A percentile compares a stretch with the other conserved stretches of the same genome.
phyloP scores from a whole-genome alignment of 2,329 filamentous ascomycete genomes.

The Verticillium zaregamsianum region DNA sequence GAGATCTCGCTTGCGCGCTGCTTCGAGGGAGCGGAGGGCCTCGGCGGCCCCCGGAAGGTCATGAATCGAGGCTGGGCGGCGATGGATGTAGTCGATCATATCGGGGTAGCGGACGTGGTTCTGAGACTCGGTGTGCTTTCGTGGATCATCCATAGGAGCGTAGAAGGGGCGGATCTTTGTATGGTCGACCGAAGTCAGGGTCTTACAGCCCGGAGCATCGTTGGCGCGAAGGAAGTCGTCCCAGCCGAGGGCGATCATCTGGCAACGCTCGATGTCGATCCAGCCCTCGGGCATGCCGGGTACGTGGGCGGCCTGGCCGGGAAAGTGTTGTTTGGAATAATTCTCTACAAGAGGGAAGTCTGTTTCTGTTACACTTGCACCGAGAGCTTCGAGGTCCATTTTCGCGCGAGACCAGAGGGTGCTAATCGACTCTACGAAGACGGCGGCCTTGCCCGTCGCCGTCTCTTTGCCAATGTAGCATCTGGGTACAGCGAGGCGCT shows the following conservation, averaged over 20 bases:
- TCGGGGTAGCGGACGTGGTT: slow-evolving; percentile 9
- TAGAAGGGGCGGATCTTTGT: slow-evolving; percentile 19
- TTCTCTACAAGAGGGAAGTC: slow-evolving; percentile 7
- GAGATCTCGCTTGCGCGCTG: slow-evolving; percentile 5
- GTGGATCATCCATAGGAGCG: slow-evolving; percentile 6
- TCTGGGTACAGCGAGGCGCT: slow-evolving; percentile 43
- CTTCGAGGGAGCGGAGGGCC: slow-evolving; percentile 6
- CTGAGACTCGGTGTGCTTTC: slow-evolving; percentile 4
- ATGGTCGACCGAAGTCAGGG: slow-evolving; percentile 34
- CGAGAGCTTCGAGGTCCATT: slow-evolving; percentile 30
- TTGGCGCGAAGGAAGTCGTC: slow-evolving; percentile 43
- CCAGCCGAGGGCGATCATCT: slow-evolving; percentile 41
- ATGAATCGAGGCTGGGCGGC: background rate
- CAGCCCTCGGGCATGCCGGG: slow-evolving; percentile 20
- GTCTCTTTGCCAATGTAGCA: slow-evolving; percentile 42
- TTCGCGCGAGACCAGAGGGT: slow-evolving; percentile 25
- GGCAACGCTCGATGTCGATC: slow-evolving; percentile 35
- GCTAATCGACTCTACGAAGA: slow-evolving; percentile 10
- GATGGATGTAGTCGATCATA: slow-evolving; percentile 7
- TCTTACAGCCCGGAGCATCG: slow-evolving; percentile 29
- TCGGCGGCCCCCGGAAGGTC: slow-evolving; percentile 3
- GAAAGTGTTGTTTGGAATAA: slow-evolving; percentile 1
- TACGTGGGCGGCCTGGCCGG: slow-evolving; percentile 6
- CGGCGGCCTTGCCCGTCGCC: background rate
- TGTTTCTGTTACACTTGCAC: slow-evolving; percentile 33